These are phyloP conservation scores for Cutaneotrichosporon sp. DNA, from an alignment of 1,284 basidiomycete species.

Conservation along the genomic window DNA sequence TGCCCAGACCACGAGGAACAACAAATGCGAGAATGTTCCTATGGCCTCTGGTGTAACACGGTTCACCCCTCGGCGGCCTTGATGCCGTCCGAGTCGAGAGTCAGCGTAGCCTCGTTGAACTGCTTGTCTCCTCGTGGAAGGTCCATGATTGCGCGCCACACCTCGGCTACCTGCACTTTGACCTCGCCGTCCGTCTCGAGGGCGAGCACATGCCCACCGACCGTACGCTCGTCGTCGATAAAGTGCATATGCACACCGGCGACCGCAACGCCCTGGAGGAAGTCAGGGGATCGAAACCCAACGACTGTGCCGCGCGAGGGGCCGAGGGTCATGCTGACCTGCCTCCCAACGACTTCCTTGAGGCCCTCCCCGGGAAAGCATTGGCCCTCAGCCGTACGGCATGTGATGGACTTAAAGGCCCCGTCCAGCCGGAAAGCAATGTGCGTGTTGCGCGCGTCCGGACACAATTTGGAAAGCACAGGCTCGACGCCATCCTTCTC, in stretches of 20 bases:
- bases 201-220: conserved; percentile 17
- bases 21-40: too few species aligned
- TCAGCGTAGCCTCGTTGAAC: conserved; percentile 13
- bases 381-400: conserved; percentile 17
- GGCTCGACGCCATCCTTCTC: conserved; percentile 9
- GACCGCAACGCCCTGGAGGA: conserved; percentile 14
- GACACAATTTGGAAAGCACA: conserved; percentile 4
- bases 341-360: conserved; percentile 9
- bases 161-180: conserved; percentile 5
- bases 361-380: conserved; percentile 12
- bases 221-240: conserved; percentile 8
- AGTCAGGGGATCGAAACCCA: conserved; percentile 15
- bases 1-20: too few species aligned
- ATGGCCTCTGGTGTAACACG: too few species aligned
- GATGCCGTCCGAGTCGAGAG: conserved; percentile 12
- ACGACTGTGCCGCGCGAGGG: conserved; percentile 8
- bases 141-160: conserved; percentile 10
- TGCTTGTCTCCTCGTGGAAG: conserved; percentile 7
- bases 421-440: conserved; percentile 17
- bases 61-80: conserved; percentile 13
- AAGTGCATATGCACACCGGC: conserved; percentile 21
- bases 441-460: conserved; percentile 9
- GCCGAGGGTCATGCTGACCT: conserved; percentile 5
- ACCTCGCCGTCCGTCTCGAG: conserved; percentile 19
- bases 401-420: conserved; percentile 8